These are phyloP conservation scores for Protomyces arabidopsidicola DNA, from an alignment of 1,139 yeast genomes.

Conservation along the genomic window DNA sequence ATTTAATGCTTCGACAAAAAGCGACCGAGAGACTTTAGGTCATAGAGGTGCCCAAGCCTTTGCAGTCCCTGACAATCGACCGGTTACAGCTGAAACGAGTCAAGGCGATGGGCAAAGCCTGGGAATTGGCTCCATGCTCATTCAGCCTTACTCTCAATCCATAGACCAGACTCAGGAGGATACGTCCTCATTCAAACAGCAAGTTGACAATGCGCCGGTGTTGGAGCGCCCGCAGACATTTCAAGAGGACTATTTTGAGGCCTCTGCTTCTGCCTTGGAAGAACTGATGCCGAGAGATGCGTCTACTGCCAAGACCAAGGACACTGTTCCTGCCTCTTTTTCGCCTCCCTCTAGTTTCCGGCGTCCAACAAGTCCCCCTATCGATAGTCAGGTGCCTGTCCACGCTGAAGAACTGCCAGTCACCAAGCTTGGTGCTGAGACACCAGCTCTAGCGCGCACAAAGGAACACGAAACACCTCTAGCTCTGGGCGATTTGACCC, in stretches of 20 bases:
- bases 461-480: conserved; percentile 9
- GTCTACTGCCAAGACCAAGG: background rate
- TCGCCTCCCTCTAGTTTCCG: background rate
- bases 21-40: too few relatives aligned
- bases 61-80: too few relatives aligned
- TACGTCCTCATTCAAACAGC: conserved; percentile 15
- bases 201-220: conserved; percentile 11
- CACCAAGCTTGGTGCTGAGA: background rate
- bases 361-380: background rate
- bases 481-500: conserved; percentile 5
- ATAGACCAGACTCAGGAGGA: conserved; percentile 22
- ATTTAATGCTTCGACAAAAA: background rate
- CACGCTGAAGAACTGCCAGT: background rate
- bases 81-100: background rate
- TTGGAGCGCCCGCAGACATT: background rate
- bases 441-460: conserved; percentile 1
- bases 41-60: too few relatives aligned
- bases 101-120: background rate
- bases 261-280: background rate
- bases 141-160: conserved; percentile 11
- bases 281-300: conserved; percentile 3
- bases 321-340: background rate
- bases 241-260: conserved; percentile 13
- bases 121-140: background rate
- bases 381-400: background rate